Evolutionary conservation across 169 alveolate species (phyloP), one percentile per base, ranked within the genome.

Genomic region (Eimeria sp.): DNA sequence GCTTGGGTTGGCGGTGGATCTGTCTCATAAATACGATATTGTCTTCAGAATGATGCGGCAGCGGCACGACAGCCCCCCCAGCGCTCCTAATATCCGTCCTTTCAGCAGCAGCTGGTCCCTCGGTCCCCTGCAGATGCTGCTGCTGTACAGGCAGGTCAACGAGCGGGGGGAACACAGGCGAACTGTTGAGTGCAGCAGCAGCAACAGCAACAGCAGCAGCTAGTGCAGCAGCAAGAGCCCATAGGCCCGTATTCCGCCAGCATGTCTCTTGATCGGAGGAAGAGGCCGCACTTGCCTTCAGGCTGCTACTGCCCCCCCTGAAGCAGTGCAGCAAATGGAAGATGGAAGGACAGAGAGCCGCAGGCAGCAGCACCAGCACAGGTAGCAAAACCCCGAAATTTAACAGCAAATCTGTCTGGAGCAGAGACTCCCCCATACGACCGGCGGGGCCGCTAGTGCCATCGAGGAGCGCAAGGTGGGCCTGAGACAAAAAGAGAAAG

Each of bases 401-500:
- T 47, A 86, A 49, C 82, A 86, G 93, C 93, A 86, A 49, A 25
- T 86, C 93, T 27, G 20, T 57, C n/a, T 30, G 72, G n/a, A 86
- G 43, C 58, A 86, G 40, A 43, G 45, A 34, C 82, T 86, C 93
- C 63, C 93, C 93, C 13, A 3, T 63, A 47, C 93, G 93, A 4
- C 93, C 93, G 18, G 93, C 80, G 43, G 93, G 93, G 43, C 93
- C 93, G 61, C 93, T 86, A 14, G 51, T 43, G 76, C 93, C 93
- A 34, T 86, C 93, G 22, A 86, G 93, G 20, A 86, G 61, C 63
- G 78, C 93, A 43, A 86, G 18, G 43, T 86, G 51, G 25, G 93
- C 93, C 93, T 86, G 20, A 57, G 73, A 57, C 70, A 82, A 54
- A 43, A 47, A 4, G 10, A 13, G n/a, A 11, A 5, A 25, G 9